Base-by-base conservation (phyloP, 495 filamentous ascomycete genomes). In the Penicillium paxilli region DNA sequence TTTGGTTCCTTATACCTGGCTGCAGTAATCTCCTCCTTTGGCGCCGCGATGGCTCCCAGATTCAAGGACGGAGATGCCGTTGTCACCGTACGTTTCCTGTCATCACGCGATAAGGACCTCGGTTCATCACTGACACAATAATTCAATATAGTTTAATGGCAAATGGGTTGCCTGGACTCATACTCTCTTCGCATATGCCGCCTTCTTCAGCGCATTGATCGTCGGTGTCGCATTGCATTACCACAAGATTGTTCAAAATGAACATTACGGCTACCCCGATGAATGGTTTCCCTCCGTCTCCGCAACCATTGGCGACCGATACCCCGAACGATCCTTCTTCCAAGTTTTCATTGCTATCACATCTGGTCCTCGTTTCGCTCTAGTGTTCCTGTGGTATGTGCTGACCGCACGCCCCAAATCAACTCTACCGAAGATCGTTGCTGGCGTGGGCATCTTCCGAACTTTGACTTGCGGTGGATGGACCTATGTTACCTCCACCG, bases 201-300 rank as follows among this genome's bases (percentile, higher is more conserved):
- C 92, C 40, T 99, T 99, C 71, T 62, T 97, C 38, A 91, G 92
- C 66, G 95, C 95, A 49, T 75, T 99, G 56, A 66, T 94, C 46
- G 86, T 96, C 56, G 95, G 95, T 63, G 71, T 88, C 66, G 86
- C 77, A 47, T 77, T 99, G 44, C 95, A 99, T 73, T 97, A 92
- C 71, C 83, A 86, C 59, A 98, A 98, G 79, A 99, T 99, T 50
- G 95, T 99, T 17, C 80, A 96, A 70, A 99, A 99, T 69, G 90
- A 99, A 74, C 87, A 94, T 75, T 96, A 89, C 73, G 87, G 95
- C 63, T 99, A 96, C 71, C 95, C 95, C 1, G 77, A 96, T 35
- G 95, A 99, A 81, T 99, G 95, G 95, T 98, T 99, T 59, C 95
- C 95, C 33, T 99, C 95, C 20, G 95, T 99, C 22, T 97, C 93